Evolutionary conservation across 169 alveolate species (phyloP), one percentile per base, ranked within the genome.

Genomic region (Cryptosporidium felis): DNA sequence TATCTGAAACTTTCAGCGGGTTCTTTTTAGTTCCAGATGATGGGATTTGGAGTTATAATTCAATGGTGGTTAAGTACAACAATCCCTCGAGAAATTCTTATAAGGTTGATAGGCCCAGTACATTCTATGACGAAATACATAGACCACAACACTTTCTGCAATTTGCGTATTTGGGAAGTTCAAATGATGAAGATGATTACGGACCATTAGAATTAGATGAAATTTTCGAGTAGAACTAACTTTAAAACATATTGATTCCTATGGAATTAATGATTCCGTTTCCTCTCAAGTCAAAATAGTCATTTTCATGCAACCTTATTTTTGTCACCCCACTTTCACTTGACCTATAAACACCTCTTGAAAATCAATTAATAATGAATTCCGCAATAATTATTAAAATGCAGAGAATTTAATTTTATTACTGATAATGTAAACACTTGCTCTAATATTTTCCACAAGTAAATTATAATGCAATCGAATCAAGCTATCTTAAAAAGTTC

Each of bases 41-140:
- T 62, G 98, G 97, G 44, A 91, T 97, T 38, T 98, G 99, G 99
- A 98, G 97, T 93, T 98, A 98, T 92, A 97, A 98, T 94, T 96
- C 98, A 90, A 97, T 96, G 97, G 99, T 99, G 36, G 94, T 95
- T 56, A 91, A 91, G 91, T 88, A 80, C 34, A 60, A 34, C 51
- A 3, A 46, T 30, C 34, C 53, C 32, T n/a, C 49, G 42, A 62
- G 36, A 44, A 44, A 36, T 45, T 30, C 66, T 38, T 51, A 91
- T 91, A 56, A 96, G 95, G 88, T 97, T 6, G 99, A 95, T 56
- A 95, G 93, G 34, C 99, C 99, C 3, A 95, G 95, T 66, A 98
- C 97, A 51, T 98, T 96, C 91, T 97, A 97, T 91, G 96, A 97
- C 82, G 99, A 98, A 81, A 82, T 94, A 45, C 99, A 98, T 93